These are phyloP conservation scores for Rhodomyrtus psidioides DNA, from an alignment of 441 rosid genomes.

Conservation along the genomic window DNA sequence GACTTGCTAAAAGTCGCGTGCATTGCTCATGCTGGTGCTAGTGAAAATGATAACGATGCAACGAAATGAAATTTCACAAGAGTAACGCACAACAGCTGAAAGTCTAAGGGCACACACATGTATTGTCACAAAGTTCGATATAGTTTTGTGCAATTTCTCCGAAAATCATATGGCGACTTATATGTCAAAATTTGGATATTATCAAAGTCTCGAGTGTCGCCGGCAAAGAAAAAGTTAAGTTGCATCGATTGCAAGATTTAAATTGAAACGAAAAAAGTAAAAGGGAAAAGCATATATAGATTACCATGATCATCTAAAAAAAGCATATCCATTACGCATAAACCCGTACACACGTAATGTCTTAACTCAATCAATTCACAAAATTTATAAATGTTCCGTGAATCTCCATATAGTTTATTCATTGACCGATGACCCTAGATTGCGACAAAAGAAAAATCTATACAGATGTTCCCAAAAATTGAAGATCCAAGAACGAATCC, in stretches of 20 bases:
- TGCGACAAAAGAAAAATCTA: not conserved
- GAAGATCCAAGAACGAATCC: not conserved
- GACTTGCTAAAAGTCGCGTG: not conserved
- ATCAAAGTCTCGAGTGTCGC: not conserved
- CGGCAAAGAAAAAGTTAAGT: not conserved
- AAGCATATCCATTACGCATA: fast-evolving
- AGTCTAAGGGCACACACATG: not conserved
- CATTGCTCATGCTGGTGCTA: not conserved
- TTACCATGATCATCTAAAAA: not conserved
- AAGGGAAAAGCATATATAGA: not conserved
- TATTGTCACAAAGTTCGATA: not conserved
- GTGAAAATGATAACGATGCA: fast-evolving
- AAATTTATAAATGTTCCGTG: not conserved
- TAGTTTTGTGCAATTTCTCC: not conserved
- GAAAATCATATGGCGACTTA: not conserved
- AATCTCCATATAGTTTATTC: not conserved
- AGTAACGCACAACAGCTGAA: no score
- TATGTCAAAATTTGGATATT: not conserved
- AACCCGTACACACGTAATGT: fast-evolving
- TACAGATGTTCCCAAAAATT: not conserved
- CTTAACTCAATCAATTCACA: not conserved
- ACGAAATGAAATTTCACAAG: not conserved
- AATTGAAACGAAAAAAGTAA: not conserved
- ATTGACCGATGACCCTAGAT: fast-evolving
- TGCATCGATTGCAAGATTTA: not conserved